Conservation (phyloP, 352 stramenopile species). For the Globisporangium recalcitrans region DNA sequence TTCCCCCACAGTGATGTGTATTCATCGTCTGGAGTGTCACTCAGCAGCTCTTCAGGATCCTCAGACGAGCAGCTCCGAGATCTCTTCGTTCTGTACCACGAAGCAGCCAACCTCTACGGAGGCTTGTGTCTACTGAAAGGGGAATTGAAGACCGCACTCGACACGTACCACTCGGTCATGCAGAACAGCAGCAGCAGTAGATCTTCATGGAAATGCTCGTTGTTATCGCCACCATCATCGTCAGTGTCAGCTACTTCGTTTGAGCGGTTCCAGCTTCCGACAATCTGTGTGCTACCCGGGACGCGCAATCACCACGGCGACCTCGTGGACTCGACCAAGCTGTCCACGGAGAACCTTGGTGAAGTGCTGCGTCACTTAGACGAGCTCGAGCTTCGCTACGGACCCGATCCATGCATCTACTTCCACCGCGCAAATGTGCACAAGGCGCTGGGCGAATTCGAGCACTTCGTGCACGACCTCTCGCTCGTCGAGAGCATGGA, state of each 20-base stretch:
- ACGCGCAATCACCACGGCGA: conserved; percentile 34
- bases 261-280: conserved; percentile 29
- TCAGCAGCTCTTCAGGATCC: neutral
- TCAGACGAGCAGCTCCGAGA: conserved; percentile 11
- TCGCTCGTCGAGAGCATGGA: conserved; percentile 45
- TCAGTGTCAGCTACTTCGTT: conserved; percentile 5
- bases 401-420: conserved; percentile 47
- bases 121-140: conserved; percentile 47
- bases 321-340: conserved; percentile 39
- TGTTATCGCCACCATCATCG: conserved; percentile 10
- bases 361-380: conserved; percentile 46
- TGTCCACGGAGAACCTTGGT: conserved; percentile 36
- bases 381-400: conserved; percentile 53
- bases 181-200: conserved; percentile 4
- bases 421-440: conserved; percentile 53
- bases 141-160: conserved; percentile 40
- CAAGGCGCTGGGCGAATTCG: conserved; percentile 38
- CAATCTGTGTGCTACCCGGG: conserved; percentile 37
- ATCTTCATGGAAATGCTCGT: neutral
- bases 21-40: neutral
- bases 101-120: conserved; percentile 40
- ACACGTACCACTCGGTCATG: conserved; percentile 37
- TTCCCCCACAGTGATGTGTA: neutral
- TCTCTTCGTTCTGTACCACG: conserved; percentile 31
- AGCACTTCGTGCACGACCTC: conserved; percentile 41